Evolutionary conservation across 2,329 filamentous ascomycete genomes (phyloP), one percentile per base, ranked within the genome.

Genomic region (Pyrenophora teres): DNA sequence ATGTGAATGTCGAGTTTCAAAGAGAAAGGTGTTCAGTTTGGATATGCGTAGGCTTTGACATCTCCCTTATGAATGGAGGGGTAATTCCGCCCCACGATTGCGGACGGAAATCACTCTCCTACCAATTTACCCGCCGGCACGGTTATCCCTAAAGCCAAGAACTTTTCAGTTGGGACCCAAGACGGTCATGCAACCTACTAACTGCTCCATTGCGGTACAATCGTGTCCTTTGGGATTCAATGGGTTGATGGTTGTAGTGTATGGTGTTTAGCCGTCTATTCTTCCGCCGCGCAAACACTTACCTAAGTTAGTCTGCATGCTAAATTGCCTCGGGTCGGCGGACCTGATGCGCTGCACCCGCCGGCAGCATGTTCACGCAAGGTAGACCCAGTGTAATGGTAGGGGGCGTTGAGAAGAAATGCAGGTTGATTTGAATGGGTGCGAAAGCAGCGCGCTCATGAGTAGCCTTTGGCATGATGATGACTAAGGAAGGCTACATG

Each of bases 51-150:
- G 23, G 58, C 59, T 57, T 61, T 46, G 30, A 35, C 62, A 62
- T 51, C 52, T 48, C 49, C 50, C 54, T 64, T 70, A 65, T 60
- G 51, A 42, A 52, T 55, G 52, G 60, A 66, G 63, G 63, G 63
- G 57, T 50, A 63, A 44, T 46, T 58, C 40, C 57, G 60, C 59
- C 63, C 62, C 59, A 56, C 60, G 57, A 61, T 50, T 55, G 16
- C 57, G 53, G 57, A 58, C 54, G 50, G 56, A 46, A 45, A 5
- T 21, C 3, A 3, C 19, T 52, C 33, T 51, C 50, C 58, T 50
- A 56, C 50, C 58, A 49, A 56, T 60, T 72, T 73, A 72, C 54
- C 70, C 70, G 66, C 57, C 69, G 69, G 68, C 50, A 64, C 62
- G 60, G 52, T 57, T 54, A 49, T 52, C 64, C 65, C 5, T 56